Base-by-base conservation (phyloP, 2,329 filamentous ascomycete genomes). In the Helotiales sp. region DNA sequence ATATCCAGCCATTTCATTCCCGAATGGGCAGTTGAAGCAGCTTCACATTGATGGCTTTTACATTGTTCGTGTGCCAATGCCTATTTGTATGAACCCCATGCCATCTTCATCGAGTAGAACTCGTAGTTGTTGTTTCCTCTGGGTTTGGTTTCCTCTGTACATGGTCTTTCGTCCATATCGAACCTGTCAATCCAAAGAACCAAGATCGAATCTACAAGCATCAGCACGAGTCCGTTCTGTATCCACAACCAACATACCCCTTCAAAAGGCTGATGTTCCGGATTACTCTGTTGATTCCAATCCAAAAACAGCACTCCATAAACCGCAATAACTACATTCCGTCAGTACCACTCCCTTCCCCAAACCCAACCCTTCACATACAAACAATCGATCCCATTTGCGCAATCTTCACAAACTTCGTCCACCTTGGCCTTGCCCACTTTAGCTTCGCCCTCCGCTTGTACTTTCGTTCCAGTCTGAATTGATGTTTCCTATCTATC, bases 391-490 rank as follows among this genome's bases (percentile, higher is more conserved):
- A 69, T n/a, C 71, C 64, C 60, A 77, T 69, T 79, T 93, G 91
- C 59, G 84, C 84, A 69, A 93, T 80, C 78, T 87, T 88, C 64
- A 90, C 82, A 68, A 80, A 83, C 77, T 89, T 92, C 49, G 86
- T 84, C 88, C 89, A 92, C 57, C 79, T 78, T 8, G 90, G 90
- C 24, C 88, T 81, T 47, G 85, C 83, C 75, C 85, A 86, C 73
- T 87, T 86, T 72, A 91, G 79, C 66, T 84, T 83, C 28, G 91
- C 79, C 63, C 92, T 85, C 61, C 92, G 85, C 80, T 93, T 91
- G 80, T 91, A 94, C 76, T 91, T 89, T 78, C 91, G 89, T 82
- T 95, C 92, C 73, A 93, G 89, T 50, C 88, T 85, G 77, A 94
- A 91, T 79, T 94, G 89, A 75, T 93, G 88, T 78, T 91, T 91